Evolutionary conservation across 176 grass and related monocot species (phyloP), one percentile per base, ranked within the genome.

Genomic region (Saccharum officinarum): DNA sequence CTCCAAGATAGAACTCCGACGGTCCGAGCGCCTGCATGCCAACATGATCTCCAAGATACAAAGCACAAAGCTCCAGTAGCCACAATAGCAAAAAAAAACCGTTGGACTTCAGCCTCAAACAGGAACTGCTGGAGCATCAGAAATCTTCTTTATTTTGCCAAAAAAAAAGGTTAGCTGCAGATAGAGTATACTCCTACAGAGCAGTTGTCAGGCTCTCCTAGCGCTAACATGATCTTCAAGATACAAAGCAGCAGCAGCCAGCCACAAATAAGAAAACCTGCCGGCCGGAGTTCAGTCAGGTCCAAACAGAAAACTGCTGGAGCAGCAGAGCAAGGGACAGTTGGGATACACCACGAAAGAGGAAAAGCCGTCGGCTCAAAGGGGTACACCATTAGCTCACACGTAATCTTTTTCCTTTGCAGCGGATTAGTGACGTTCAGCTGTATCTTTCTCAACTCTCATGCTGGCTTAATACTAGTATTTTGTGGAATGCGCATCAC

Each of bases 371-470:
- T 87, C 22, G 80, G 70, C 40, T 33, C 63, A 76, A 71, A 82
- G 41, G 71, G 42, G 18, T 15, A 15, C 7, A 68, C 7, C 69
- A 72, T 50, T 30, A 25, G 42, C 14, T 74, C 71, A 49, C 23
- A 31, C 33, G 22, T 80, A 22, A 46, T 79, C 25, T 28, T 73
- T 22, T 79, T 13, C 33, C 5, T 38, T 61, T 69, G 60, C 39
- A 30, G 80, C 47, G 47, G 75, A 22, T 63, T 82, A 86, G 74
- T 90, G 80, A 39, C 33, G 69, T 3, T 80, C 46, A 52, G 75
- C 84, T 87, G 84, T 90, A 67, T 62, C 25, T 57, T 55, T 63
- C 52, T 30, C 18, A 33, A 22, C 17, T 26, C 25, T 31, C 60
- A 14, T 64, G n/a, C 4, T 28, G 5, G n/a, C 23, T 25, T 18